Base-by-base conservation (phyloP, 2,329 filamentous ascomycete genomes). In the Claviceps sp. region DNA sequence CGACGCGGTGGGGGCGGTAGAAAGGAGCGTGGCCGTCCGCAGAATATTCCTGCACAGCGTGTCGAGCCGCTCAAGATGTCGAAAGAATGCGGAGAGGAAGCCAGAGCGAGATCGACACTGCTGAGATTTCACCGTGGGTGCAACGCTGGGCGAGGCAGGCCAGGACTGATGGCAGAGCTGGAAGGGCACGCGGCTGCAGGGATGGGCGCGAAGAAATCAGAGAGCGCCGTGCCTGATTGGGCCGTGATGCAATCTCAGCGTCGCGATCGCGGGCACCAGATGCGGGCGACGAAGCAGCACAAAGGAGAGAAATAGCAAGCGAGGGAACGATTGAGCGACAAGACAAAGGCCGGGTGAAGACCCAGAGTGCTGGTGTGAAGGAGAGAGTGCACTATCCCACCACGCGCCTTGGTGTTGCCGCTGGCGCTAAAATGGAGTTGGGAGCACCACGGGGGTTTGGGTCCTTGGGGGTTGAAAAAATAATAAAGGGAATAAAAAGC, bases 211-310 rank as follows among this genome's bases (percentile, higher is more conserved):
- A 34, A 30, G 24, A 18, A 46, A 30, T 22, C 18, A 20, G 24
- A 18, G 38, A 16, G 22, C 50, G 42, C 26, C 26, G 44, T 34
- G 44, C 41, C 41, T 20, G 41, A 34, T 42, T 34, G 49, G 47
- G 22, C 46, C 47, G 42, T 47, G 51, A 24, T 50, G 48, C 48
- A 47, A 41, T 37, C 37, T 47, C 52, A 47, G 34, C 36, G 47
- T 38, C 20, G 37, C 51, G 36, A 20, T n/a, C 48, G 40, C 47
- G 16, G 38, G 47, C n/a, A 20, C n/a, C 44, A 36, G 44, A 34
- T 22, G 42, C 42, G 22, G 6, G 22, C 13, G 42, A 44, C 2
- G 50, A 42, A 34, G 44, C 50, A 36, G 50, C 50, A 44, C 11
- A 48, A 48, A 16, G 44, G 30, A 49, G 43, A 45, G 7, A 30